These are phyloP conservation scores for Urostyla sp. DNA, from an alignment of 73 alveolate species.

Conservation along the genomic window DNA sequence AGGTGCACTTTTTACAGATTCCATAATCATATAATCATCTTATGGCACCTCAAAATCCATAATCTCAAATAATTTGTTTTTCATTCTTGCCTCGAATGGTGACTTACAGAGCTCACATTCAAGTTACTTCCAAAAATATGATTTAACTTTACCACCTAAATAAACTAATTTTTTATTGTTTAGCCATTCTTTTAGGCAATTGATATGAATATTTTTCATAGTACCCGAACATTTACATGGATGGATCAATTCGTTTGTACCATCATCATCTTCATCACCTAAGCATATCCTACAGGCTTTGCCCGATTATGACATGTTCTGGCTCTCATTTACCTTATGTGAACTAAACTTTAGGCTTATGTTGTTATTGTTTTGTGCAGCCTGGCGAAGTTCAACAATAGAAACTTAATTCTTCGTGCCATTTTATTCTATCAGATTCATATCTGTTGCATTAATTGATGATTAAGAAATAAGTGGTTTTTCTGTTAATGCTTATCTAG, in stretches of 20 bases:
- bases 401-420: background rate
- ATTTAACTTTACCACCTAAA: conserved; percentile 69
- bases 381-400: background rate
- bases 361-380: background rate
- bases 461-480: background rate
- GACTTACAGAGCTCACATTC: conserved; percentile 96
- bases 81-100: conserved; percentile 61
- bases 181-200: conserved; percentile 89
- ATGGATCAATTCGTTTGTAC: conserved; percentile 76
- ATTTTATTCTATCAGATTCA: background rate
- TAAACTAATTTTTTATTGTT: conserved; percentile 75
- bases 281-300: conserved; percentile 87
- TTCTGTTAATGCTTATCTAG: background rate
- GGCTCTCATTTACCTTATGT: background rate
- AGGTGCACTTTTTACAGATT: conserved; percentile 60
- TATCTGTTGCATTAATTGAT: background rate
- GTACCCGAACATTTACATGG: conserved; percentile 95
- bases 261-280: conserved; percentile 67
- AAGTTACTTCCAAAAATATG: conserved; percentile 85
- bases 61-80: conserved; percentile 33
- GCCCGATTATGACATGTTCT: background rate
- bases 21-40: conserved; percentile 49
- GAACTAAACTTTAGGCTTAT: background rate
- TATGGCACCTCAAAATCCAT: conserved; percentile 52
- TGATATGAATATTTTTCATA: conserved; percentile 84